These are phyloP conservation scores for Bipolaris oryzae DNA, from an alignment of 2,329 filamentous ascomycete genomes.

Conservation along the genomic window DNA sequence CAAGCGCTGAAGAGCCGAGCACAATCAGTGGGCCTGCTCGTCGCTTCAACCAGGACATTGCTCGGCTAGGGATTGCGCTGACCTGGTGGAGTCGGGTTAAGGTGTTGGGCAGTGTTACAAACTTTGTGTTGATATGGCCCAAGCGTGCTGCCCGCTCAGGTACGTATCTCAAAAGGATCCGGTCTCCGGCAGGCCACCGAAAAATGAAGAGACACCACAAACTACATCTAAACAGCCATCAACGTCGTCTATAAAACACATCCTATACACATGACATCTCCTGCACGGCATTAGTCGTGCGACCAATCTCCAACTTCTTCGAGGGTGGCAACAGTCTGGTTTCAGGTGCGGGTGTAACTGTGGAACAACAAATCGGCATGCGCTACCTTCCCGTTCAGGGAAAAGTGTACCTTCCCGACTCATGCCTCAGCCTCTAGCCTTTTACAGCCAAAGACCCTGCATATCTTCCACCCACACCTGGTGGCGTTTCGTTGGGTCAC, in stretches of 20 bases:
- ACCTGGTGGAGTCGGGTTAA: not conserved
- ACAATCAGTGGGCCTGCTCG: slow-evolving; percentile 39
- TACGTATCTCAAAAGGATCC: no score
- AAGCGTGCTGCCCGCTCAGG: slow-evolving; percentile 9
- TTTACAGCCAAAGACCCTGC: slow-evolving; percentile 22
- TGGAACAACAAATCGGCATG: slow-evolving; percentile 9
- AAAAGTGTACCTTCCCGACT: slow-evolving; percentile 6
- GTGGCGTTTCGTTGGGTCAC: slow-evolving; percentile 13
- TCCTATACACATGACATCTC: not conserved
- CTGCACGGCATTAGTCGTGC: not conserved
- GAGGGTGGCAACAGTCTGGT: slow-evolving; percentile 9
- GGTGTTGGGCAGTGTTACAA: slow-evolving; percentile 1
- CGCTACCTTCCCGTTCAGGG: slow-evolving; percentile 8
- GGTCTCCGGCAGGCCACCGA: not conserved
- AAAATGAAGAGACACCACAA: not conserved
- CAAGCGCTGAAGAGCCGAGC: slow-evolving; percentile 42
- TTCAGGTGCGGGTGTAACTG: not conserved
- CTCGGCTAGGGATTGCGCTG: slow-evolving; percentile 1
- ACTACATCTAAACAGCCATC: not conserved
- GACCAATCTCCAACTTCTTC: slow-evolving; percentile 1
- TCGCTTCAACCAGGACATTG: slow-evolving; percentile 40
- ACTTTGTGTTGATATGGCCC: slow-evolving; percentile 15
- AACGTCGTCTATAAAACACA: not conserved
- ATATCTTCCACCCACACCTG: slow-evolving; percentile 10
- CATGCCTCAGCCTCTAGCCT: slow-evolving; percentile 10